A percentile compares a stretch with the other conserved stretches of the same genome.
phyloP scores from a whole-genome alignment of 306 rosid genomes.

The Casuarina cunninghamiana region DNA sequence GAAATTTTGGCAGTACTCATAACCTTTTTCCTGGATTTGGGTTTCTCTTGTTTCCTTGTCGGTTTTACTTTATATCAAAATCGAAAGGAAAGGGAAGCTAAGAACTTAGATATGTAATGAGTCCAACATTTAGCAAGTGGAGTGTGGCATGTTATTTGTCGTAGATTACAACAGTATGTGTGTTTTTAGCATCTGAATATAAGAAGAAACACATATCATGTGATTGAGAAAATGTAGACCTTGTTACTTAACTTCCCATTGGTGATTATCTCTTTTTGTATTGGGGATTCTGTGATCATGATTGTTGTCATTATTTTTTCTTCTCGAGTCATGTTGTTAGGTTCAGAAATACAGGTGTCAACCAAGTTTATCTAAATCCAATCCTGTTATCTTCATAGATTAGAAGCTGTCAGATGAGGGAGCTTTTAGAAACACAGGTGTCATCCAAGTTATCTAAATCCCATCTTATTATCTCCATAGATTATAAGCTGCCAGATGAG shows the following conservation, averaged over 20 bases:
- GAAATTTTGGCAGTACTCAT: not conserved
- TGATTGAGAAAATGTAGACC: not conserved
- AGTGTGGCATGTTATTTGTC: not conserved
- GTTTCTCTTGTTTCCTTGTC: not conserved
- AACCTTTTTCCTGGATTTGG: not conserved
- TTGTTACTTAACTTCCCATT: not conserved
- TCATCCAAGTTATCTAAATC: not conserved
- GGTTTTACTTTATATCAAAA: not conserved
- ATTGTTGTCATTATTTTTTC: not conserved
- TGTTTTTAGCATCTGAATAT: not conserved
- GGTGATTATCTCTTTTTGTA: not conserved
- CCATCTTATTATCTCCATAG: not conserved
- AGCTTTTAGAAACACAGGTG: not conserved
- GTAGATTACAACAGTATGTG: too few species aligned
- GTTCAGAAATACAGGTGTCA: not conserved
- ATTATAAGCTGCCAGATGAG: not conserved
- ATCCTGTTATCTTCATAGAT: not conserved
- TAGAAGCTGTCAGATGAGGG: not conserved
- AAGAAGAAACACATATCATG: not conserved
- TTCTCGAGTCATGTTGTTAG: not conserved
- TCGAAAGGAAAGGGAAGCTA: not conserved
- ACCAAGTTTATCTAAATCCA: not conserved
- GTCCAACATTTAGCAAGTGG: not conserved
- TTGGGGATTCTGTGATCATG: not conserved
- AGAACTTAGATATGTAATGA: not conserved